phyloP scores from a whole-genome alignment of 2,329 filamentous ascomycete species.

The Aspergillus texensis region DNA sequence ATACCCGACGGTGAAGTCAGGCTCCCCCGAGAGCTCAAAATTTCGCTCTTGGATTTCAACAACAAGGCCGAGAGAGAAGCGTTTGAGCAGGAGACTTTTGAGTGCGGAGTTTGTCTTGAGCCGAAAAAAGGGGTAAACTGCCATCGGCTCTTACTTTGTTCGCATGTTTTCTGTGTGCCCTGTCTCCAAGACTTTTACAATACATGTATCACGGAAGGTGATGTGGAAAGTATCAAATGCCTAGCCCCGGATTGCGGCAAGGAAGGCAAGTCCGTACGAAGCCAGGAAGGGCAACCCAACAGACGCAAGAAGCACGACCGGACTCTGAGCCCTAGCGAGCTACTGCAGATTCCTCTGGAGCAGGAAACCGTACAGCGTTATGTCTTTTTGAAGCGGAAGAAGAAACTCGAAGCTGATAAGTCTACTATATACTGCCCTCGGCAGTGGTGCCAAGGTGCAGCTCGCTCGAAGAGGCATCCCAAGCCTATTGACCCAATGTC shows the following conservation, averaged over 20 bases:
- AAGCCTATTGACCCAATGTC: slow-evolving; percentile 70
- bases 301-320: slow-evolving; percentile 64
- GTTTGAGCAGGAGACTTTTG: slow-evolving; percentile 83
- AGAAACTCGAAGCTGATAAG: slow-evolving; percentile 87
- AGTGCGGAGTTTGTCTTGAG: slow-evolving; percentile 87
- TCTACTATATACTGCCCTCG: slow-evolving; percentile 91
- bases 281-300: slow-evolving; percentile 29
- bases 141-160: slow-evolving; percentile 79
- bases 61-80: slow-evolving; percentile 70
- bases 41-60: slow-evolving; percentile 77
- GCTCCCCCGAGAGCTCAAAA: slow-evolving; percentile 58
- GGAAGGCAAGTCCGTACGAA: slow-evolving; percentile 45
- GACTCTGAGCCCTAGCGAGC: slow-evolving; percentile 77
- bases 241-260: slow-evolving; percentile 77
- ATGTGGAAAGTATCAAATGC: slow-evolving; percentile 78
- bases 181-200: slow-evolving; percentile 92
- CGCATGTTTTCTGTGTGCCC: slow-evolving; percentile 86
- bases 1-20: slow-evolving; percentile 45
- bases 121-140: slow-evolving; percentile 85
- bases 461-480: slow-evolving; percentile 71
- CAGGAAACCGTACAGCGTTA: slow-evolving; percentile 80
- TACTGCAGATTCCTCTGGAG: slow-evolving; percentile 73
- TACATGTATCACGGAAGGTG: slow-evolving; percentile 81
- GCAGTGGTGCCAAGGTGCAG: slow-evolving; percentile 88
- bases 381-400: slow-evolving; percentile 87